phyloP scores from a whole-genome alignment of 768 basidiomycete species.

The Kwoniella europaea region DNA sequence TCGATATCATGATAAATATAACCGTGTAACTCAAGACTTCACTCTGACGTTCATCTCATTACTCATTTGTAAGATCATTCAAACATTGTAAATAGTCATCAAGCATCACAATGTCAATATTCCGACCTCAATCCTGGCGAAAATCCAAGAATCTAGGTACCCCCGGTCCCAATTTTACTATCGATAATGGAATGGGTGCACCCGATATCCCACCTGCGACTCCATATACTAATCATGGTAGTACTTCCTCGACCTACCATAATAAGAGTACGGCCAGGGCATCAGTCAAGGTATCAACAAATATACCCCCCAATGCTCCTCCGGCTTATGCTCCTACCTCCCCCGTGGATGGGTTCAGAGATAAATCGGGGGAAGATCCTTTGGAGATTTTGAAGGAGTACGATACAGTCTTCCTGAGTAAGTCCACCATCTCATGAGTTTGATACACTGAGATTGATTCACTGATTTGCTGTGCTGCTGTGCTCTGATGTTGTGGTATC shows the following conservation, averaged over 20 bases:
- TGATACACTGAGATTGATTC: too few species aligned
- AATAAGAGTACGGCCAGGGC: too few species aligned
- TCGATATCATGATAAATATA: neutral
- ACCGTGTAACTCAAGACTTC: neutral
- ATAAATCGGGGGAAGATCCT: constrained; percentile 35
- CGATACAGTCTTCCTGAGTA: constrained; percentile 39
- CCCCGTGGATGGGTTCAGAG: constrained; percentile 3
- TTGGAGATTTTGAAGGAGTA: constrained; percentile 42
- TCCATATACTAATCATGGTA: too few species aligned
- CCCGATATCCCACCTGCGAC: too few species aligned
- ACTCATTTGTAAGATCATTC: too few species aligned
- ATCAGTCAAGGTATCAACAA: neutral
- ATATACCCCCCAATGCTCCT: neutral
- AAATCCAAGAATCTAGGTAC: neutral
- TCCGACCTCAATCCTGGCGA: neutral
- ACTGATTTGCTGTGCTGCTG: too few species aligned
- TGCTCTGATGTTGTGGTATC: too few species aligned
- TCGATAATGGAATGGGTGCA: too few species aligned
- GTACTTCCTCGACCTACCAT: too few species aligned
- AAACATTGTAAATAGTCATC: too few species aligned
- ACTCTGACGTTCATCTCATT: too few species aligned
- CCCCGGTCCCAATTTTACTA: neutral
- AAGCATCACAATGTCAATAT: neutral
- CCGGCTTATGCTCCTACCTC: constrained; percentile 8
- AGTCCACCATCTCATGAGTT: neutral